Conservation (phyloP, 768 basidiomycete genomes). For the Tephrocybe sp. region DNA sequence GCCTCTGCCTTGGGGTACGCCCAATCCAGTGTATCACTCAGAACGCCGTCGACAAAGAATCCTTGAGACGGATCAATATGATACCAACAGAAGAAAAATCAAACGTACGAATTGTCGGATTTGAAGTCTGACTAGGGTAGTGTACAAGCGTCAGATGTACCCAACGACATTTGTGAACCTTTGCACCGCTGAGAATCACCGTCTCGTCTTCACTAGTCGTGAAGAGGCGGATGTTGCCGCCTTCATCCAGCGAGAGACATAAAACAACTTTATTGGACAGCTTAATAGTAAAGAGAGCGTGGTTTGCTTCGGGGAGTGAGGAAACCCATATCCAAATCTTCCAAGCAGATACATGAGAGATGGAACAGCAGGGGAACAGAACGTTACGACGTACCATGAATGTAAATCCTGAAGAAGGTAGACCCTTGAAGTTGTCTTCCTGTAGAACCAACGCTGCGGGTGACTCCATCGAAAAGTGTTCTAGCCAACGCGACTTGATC, state of each 20-base stretch:
- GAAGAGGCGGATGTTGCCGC: conserved; percentile 55
- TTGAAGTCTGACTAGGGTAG: conserved; percentile 52
- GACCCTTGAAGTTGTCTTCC: conserved; percentile 45
- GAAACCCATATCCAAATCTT: conserved; percentile 53
- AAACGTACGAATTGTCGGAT: conserved; percentile 58
- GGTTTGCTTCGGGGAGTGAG: conserved; percentile 32
- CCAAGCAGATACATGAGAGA: neutral
- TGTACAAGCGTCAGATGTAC: conserved; percentile 69
- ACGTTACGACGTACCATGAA: conserved; percentile 52
- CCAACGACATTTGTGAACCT: conserved; percentile 60
- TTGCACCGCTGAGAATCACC: conserved; percentile 42
- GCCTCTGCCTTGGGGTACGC: conserved; percentile 56
- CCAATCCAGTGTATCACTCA: conserved; percentile 62
- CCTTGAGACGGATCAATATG: conserved; percentile 45
- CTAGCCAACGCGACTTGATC: conserved; percentile 75
- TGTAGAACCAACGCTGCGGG: conserved; percentile 47
- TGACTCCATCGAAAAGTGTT: conserved; percentile 70
- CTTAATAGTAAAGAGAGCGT: conserved; percentile 37
- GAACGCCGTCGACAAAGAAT: conserved; percentile 70
- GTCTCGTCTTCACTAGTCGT: conserved; percentile 38
- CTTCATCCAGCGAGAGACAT: conserved; percentile 45
- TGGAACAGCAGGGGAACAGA: neutral
- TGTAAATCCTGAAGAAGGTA: conserved; percentile 66
- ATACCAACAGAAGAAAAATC: neutral
- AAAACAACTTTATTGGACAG: conserved; percentile 31